Evolutionary conservation across 2,329 filamentous ascomycete species (phyloP), one percentile per base, ranked within the genome.

Genomic region (Monilinia vaccinii-corymbosi): DNA sequence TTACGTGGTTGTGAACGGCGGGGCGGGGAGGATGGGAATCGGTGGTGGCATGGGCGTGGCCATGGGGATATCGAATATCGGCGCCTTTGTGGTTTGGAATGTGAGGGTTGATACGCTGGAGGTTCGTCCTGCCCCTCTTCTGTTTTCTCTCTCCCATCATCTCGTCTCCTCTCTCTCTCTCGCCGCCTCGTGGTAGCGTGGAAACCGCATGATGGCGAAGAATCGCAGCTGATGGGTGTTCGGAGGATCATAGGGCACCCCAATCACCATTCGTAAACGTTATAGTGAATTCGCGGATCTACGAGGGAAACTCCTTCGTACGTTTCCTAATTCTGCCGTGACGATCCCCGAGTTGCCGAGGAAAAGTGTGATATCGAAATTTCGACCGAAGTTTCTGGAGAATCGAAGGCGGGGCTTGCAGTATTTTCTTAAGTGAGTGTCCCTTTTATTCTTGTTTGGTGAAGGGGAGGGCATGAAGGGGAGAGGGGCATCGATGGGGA

Each of bases 21-120:
- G 66, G 8, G 69, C 62, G 47, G 60, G 63, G 6, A 42, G 16
- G 38, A 42, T 42, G 7, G 38, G 38, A 32, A 71, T 68, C 21
- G 50, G 50, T 4, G 25, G 50, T 13, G 38, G 38, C 1, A 44
- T 53, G 8, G 50, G 38, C 0, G 31, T 53, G 8, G 50, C 36
- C 8, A 42, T 42, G 50, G 50, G 36, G 10, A 25, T 0, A n/a
- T 31, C 32, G 1, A 63, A 64, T 18, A 71, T 72, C 52, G 93
- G 93, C n/a, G 89, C 92, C 2, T 99, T 97, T 75, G 90, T 97
- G 1, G 91, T 96, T 9, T 99, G 90, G 89, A 94, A 91, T 71
- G 91, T 94, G 69, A 84, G 81, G 51, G 89, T 99, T 48, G 86
- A 94, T 72, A 97, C 91, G 4, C 76, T 97, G 55, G 87, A 85